phyloP scores from a whole-genome alignment of 768 basidiomycete genomes.

The Leucocoprinus leucothites region DNA sequence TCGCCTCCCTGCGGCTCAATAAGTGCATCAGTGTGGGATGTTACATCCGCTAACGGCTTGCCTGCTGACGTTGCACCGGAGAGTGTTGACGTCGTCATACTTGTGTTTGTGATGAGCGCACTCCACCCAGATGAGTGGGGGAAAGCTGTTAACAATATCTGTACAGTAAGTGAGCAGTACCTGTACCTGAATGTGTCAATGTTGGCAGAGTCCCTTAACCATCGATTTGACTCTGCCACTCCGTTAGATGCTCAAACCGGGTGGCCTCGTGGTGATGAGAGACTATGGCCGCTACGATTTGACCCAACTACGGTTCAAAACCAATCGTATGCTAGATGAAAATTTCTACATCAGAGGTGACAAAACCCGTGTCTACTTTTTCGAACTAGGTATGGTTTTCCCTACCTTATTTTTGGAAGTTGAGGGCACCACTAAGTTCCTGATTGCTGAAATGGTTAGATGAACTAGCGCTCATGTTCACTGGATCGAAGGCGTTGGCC shows the following conservation, averaged over 20 bases:
- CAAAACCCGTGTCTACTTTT: slow-evolving; percentile 97
- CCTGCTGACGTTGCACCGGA: slow-evolving; percentile 62
- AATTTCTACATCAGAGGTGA: slow-evolving; percentile 97
- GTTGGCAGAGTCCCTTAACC: not conserved
- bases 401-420: too few relatives aligned
- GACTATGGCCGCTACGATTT: slow-evolving; percentile 97
- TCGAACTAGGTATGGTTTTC: slow-evolving; percentile 64
- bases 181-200: not conserved
- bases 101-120: slow-evolving; percentile 93
- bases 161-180: slow-evolving; percentile 44
- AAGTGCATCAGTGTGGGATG: slow-evolving; percentile 86
- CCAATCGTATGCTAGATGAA: slow-evolving; percentile 81
- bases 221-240: not conserved
- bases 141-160: slow-evolving; percentile 76
- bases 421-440: not conserved
- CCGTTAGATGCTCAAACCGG: slow-evolving; percentile 82
- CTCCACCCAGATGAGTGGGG: slow-evolving; percentile 93
- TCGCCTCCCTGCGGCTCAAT: slow-evolving; percentile 69
- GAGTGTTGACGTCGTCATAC: slow-evolving; percentile 84
- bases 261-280: slow-evolving; percentile 78
- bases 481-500: slow-evolving; percentile 48
- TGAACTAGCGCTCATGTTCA: slow-evolving; percentile 77
- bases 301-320: slow-evolving; percentile 91
- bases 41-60: slow-evolving; percentile 59
- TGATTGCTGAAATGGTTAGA: slow-evolving; percentile 40